Percentiles rank a stretch among this genome's conserved stretches.
Evolutionary conservation across 2,329 filamentous ascomycete species (phyloP).

Genomic region (Neophaeococcomyces aloes): DNA sequence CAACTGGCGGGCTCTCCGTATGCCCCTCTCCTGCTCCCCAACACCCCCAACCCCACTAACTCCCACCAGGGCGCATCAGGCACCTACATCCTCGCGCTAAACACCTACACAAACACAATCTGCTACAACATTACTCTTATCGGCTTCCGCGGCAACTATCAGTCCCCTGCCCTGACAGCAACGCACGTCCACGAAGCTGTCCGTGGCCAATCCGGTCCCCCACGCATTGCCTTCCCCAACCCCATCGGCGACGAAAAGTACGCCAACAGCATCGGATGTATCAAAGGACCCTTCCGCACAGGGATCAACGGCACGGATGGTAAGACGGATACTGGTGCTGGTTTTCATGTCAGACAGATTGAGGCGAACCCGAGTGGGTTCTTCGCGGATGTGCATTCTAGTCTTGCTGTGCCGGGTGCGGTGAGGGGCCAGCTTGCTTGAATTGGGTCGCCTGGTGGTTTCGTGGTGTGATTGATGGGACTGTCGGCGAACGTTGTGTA

Average conservation of each 20-base stretch:
- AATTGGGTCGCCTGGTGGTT: too few relatives aligned
- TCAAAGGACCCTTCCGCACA: slow-evolving; percentile 34
- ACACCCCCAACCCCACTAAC: slow-evolving; percentile 17
- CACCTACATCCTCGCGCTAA: slow-evolving; percentile 45
- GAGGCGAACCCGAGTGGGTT: slow-evolving; percentile 41
- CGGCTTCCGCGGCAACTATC: slow-evolving; percentile 41
- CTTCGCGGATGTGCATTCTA: slow-evolving; percentile 46
- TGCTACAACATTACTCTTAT: slow-evolving; percentile 43
- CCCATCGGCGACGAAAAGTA: slow-evolving; percentile 31
- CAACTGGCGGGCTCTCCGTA: slow-evolving; percentile 9
- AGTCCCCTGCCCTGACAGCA: slow-evolving; percentile 41
- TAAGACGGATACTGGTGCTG: slow-evolving; percentile 37
- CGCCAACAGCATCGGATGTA: slow-evolving; percentile 15
- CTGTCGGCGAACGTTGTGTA: too few relatives aligned
- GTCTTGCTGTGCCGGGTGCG: slow-evolving; percentile 40
- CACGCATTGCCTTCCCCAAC: slow-evolving; percentile 44
- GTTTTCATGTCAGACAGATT: slow-evolving; percentile 42
- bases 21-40: background rate
- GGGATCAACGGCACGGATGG: slow-evolving; percentile 37
- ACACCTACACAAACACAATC: slow-evolving; percentile 35
- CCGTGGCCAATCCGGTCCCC: slow-evolving; percentile 39
- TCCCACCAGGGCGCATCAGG: slow-evolving; percentile 35
- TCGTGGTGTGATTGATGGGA: too few relatives aligned
- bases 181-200: slow-evolving; percentile 46
- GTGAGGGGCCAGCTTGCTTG: slow-evolving; percentile 43